Evolutionary conservation across 495 filamentous ascomycete species (phyloP).

Genomic region (Aspergillus sclerotiicarbonarius): DNA sequence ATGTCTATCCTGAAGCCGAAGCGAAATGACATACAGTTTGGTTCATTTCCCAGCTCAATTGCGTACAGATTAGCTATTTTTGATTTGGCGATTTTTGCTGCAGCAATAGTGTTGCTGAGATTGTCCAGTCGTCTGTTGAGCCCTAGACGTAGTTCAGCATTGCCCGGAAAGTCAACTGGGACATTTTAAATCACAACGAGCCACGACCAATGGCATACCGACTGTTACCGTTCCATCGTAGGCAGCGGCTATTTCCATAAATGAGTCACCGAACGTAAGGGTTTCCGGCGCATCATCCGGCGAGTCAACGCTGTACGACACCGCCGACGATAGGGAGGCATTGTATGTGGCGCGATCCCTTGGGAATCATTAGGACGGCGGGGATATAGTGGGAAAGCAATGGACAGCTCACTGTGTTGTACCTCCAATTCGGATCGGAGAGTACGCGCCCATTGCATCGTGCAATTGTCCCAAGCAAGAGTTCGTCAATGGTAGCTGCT

Average conservation of each 20-base stretch:
- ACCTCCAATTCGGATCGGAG: constrained; percentile 58
- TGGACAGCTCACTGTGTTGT: constrained; percentile 47
- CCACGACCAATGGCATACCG: not conserved
- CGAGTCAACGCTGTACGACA: constrained; percentile 55
- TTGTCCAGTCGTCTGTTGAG: constrained; percentile 57
- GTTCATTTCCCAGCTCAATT: constrained; percentile 62
- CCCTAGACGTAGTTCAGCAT: constrained; percentile 31
- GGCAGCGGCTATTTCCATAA: constrained; percentile 49
- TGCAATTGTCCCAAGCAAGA: constrained; percentile 56
- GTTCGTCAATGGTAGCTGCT: constrained; percentile 50
- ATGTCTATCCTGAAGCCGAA: not conserved
- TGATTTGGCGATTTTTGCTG: constrained; percentile 45
- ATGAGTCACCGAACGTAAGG: constrained; percentile 56
- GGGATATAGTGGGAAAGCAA: no score
- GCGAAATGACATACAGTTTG: constrained; percentile 47
- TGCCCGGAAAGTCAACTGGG: not conserved
- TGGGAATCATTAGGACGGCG: not conserved
- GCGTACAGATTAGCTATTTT: constrained; percentile 52
- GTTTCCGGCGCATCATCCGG: constrained; percentile 51
- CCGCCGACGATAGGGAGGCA: constrained; percentile 45
- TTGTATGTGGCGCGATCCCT: constrained; percentile 56
- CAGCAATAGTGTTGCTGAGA: constrained; percentile 54
- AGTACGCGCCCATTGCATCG: constrained; percentile 52
- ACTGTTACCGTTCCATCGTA: constrained; percentile 52
- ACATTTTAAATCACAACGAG: no score